These are phyloP conservation scores for Pseudozyma sp. DNA, from an alignment of 1,284 basidiomycete genomes.

Conservation along the genomic window DNA sequence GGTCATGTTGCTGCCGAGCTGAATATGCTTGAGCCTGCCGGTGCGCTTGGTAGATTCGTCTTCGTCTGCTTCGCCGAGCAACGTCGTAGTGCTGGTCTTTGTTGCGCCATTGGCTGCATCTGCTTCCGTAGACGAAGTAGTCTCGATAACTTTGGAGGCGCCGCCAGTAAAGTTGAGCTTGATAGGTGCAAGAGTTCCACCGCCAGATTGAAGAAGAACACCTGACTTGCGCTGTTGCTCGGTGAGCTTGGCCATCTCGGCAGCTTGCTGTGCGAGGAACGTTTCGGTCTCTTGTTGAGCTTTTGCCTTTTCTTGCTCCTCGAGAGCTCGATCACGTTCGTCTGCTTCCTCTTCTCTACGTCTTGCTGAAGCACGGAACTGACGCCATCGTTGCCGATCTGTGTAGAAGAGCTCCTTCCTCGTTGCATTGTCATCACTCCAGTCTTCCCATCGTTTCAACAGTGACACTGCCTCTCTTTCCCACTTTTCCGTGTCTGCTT, in stretches of 20 bases:
- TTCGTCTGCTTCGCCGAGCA: constrained; percentile 57
- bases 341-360: constrained; percentile 56
- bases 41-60: constrained; percentile 44
- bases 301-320: constrained; percentile 40
- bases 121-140: constrained; percentile 2
- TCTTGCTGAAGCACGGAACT: constrained; percentile 37
- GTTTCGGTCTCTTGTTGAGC: constrained; percentile 57
- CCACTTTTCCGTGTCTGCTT: constrained; percentile 29
- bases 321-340: constrained; percentile 38
- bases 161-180: constrained; percentile 53
- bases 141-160: neutral
- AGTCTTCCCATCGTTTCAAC: constrained; percentile 37
- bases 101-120: constrained; percentile 9
- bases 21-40: constrained; percentile 51
- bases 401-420: constrained; percentile 53
- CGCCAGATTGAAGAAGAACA: constrained; percentile 48
- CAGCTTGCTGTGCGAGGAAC: constrained; percentile 62
- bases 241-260: constrained; percentile 58
- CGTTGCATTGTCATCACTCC: constrained; percentile 36
- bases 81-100: constrained; percentile 2
- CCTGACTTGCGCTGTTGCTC: constrained; percentile 59
- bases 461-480: constrained; percentile 26
- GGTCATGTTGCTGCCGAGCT: constrained; percentile 42
- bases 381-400: constrained; percentile 61
- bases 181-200: constrained; percentile 52